Evolutionary conservation across 345 rosid genomes (phyloP).

Genomic region (Hevea brasiliensis): DNA sequence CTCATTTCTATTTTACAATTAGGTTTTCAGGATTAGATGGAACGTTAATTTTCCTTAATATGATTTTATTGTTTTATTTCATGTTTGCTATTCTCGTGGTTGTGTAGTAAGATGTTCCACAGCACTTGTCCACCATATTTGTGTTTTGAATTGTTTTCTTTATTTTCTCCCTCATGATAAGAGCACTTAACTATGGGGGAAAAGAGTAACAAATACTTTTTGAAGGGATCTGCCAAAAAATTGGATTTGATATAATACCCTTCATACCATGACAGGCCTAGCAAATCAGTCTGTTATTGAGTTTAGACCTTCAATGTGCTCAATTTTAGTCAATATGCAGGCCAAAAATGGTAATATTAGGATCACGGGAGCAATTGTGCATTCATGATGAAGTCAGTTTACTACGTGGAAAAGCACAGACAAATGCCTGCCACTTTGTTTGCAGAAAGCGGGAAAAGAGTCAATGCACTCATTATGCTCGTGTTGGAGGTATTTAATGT

Average conservation of each 20-base stretch:
- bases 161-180: background rate
- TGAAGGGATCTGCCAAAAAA: background rate
- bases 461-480: conserved; percentile 56
- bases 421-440: conserved; percentile 69
- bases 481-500: conserved; percentile 42
- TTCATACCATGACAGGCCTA: background rate
- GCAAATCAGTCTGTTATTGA: background rate
- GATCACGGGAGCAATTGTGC: conserved; percentile 93
- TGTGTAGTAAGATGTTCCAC: background rate
- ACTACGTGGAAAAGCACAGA: conserved; percentile 84
- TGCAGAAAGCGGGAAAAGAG: conserved; percentile 62
- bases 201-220: no score
- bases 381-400: conserved; percentile 80
- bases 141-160: background rate
- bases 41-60: background rate
- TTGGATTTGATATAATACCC: background rate
- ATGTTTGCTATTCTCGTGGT: background rate
- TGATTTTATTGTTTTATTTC: background rate
- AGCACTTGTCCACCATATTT: background rate
- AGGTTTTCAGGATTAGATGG: background rate
- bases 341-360: conserved; percentile 92
- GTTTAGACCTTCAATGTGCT: conserved; percentile 12
- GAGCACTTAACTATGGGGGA: background rate
- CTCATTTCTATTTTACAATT: background rate
- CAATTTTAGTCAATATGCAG: conserved; percentile 39